Evolutionary conservation across 179 eudicot species (phyloP).

Genomic region (Spergularia azorica): DNA sequence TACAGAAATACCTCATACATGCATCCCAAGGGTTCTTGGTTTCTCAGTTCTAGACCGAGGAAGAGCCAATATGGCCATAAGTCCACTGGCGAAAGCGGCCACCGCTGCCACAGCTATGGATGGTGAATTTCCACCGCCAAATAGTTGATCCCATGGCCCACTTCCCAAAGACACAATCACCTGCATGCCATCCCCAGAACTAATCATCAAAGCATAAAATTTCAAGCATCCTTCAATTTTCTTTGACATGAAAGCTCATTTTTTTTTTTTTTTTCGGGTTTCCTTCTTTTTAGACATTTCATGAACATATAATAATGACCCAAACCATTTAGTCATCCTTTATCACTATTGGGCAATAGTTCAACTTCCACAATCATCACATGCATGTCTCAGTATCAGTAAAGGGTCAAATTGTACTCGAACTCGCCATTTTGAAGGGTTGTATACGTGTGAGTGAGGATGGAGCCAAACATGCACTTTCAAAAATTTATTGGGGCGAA

Average conservation of each 20-base stretch:
- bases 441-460: too few relatives aligned
- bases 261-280: neutral
- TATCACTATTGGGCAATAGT: too few relatives aligned
- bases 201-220: neutral
- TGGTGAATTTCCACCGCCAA: constrained; percentile 91
- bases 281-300: neutral
- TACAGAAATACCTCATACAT: constrained; percentile 58
- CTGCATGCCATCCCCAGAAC: constrained; percentile 36
- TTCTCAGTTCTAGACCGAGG: constrained; percentile 80
- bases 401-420: too few relatives aligned
- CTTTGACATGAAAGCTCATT: neutral
- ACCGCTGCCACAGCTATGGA: constrained; percentile 77
- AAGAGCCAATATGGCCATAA: constrained; percentile 83
- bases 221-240: neutral
- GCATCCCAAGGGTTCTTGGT: constrained; percentile 44
- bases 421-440: too few relatives aligned
- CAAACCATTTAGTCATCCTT: too few relatives aligned
- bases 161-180: constrained; percentile 83
- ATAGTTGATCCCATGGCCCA: constrained; percentile 95
- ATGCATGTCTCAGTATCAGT: too few relatives aligned
- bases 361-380: too few relatives aligned
- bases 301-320: too few relatives aligned
- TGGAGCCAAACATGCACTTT: too few relatives aligned
- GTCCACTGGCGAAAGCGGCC: constrained; percentile 78
- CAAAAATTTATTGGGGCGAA: too few relatives aligned